These are phyloP conservation scores for Metrosideros polymorpha DNA, from an alignment of 441 rosid species.

Conservation along the genomic window DNA sequence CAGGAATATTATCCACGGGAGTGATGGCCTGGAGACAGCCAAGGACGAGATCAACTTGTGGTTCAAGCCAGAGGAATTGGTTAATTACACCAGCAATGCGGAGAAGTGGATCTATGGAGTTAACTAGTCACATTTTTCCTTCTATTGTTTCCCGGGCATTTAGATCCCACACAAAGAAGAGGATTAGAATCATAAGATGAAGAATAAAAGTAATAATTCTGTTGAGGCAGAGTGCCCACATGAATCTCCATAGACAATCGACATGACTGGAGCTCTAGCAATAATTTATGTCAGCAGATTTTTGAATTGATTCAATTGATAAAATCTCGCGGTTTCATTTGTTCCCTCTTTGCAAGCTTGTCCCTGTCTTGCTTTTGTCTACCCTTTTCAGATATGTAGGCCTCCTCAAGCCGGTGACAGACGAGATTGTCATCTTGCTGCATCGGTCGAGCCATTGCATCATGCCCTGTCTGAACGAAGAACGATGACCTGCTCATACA, in stretches of 20 bases:
- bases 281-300: neutral
- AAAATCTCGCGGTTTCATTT: neutral
- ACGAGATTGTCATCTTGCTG: neutral
- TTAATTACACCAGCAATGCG: constrained; percentile 57
- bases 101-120: constrained; percentile 92
- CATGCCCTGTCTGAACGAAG: neutral
- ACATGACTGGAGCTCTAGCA: neutral
- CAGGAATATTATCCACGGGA: constrained; percentile 95
- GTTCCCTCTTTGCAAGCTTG: neutral
- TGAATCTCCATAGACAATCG: neutral
- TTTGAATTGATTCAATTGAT: neutral
- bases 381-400: neutral
- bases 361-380: neutral
- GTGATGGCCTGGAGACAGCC: constrained; percentile 96
- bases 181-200: constrained; percentile 13
- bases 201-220: constrained; percentile 17
- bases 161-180: constrained; percentile 11
- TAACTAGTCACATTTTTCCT: constrained; percentile 28
- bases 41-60: constrained; percentile 81
- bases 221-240: neutral
- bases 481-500: neutral
- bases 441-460: neutral
- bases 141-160: neutral
- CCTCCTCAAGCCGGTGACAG: neutral
- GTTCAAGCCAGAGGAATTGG: constrained; percentile 95